Base-by-base conservation (phyloP, 768 basidiomycete species). In the Leccinum subgranulosum region DNA sequence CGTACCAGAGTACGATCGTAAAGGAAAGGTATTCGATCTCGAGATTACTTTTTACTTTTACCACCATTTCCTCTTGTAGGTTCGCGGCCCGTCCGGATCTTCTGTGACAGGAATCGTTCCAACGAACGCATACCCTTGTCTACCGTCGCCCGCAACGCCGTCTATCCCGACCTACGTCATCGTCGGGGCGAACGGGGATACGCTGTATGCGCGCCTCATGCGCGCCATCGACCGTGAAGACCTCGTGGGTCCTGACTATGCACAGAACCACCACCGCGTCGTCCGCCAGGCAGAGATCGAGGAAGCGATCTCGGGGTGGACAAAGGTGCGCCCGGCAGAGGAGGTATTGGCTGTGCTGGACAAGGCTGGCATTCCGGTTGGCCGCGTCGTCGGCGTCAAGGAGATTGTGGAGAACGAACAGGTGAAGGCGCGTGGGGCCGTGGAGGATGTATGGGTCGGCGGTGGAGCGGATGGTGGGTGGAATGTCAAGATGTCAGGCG, bases 51-150 rank as follows among this genome's bases (percentile, higher is more conserved):
- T 8, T 6, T 55, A 46, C 49, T 41, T 43, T 23, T n/a, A n/a
- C 47, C 29, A 31, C 36, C 15, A 15, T 45, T 17, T 23, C 12
- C 29, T 25, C n/a, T 3, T 25, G 2, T 48, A 86, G 85, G 79
- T 82, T 60, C 84, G 87, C 39, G 83, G 87, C 11, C 87, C 87
- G 2, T 89, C 87, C 9, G 87, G 87, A 21, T 88, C 87, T 6
- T 88, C 86, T 3, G 79, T 89, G 28, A 89, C 86, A 0, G 87
- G 87, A 1, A 87, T 89, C 39, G 87, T 88, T 8, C 86, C 87
- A 1, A 88, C 86, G 10, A 88, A 88, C 62, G 86, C 86, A 5
- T 87, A 87, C 66, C 86, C 86, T 4, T 88, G 86, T 71, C 74
- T 78, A 25, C 79, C 85, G 8, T 74, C 79, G 11, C 70, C 63